Evolutionary conservation across 495 filamentous ascomycete genomes (phyloP).

Genomic region (Chaetomium cochliodes): DNA sequence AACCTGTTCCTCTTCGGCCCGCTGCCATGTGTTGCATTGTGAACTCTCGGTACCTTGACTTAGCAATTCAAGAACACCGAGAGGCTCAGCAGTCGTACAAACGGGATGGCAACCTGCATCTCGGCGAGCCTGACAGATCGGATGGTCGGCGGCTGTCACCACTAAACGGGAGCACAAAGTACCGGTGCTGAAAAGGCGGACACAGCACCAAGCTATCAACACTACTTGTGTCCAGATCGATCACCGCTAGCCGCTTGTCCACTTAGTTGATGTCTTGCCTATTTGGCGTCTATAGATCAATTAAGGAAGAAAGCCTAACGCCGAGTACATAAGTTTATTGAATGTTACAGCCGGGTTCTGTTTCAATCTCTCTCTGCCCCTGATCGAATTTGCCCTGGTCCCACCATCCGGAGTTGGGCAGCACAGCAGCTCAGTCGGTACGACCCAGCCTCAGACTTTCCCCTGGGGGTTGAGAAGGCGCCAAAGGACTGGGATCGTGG

Average conservation of each 20-base stretch:
- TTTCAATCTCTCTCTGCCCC: background rate
- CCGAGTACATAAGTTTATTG: no score
- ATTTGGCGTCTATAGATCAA: no score
- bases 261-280: background rate
- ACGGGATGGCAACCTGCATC: background rate
- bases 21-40: background rate
- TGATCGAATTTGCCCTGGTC: background rate
- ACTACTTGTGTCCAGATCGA: background rate
- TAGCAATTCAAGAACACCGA: background rate
- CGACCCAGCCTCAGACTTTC: background rate
- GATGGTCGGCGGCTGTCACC: background rate
- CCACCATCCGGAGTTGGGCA: background rate
- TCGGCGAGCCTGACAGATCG: background rate
- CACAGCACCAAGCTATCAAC: background rate
- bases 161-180: background rate
- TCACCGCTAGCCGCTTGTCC: no score
- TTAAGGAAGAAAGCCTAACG: no score
- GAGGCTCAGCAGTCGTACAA: background rate
- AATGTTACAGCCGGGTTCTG: background rate
- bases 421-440: slow-evolving; percentile 2
- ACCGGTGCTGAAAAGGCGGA: background rate
- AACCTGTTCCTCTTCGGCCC: background rate
- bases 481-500: background rate
- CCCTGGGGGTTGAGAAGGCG: background rate
- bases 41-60: background rate